Base-by-base conservation (phyloP, 306 rosid species). In the Senna siamea region DNA sequence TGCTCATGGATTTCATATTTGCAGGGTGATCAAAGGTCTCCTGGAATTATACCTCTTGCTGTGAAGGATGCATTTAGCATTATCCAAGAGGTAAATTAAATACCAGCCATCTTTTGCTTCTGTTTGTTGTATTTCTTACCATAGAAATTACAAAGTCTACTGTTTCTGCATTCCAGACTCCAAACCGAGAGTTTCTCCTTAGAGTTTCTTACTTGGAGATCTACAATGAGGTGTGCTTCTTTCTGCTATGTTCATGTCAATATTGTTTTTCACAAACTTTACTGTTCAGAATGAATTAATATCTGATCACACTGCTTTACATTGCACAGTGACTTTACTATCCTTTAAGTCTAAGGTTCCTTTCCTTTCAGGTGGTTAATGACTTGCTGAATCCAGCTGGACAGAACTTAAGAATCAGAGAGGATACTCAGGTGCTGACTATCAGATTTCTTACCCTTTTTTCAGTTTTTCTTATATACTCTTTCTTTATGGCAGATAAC, bases 1-100 rank as follows among this genome's bases (percentile, higher is more conserved):
- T 68, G 73, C 70, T 83, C 75, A 63, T 48, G 64, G 43, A 22
- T 66, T 77, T 69, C 53, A 40, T 84, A 48, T 76, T 83, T 88
- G 71, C 86, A 95, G 99, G 99, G 99, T 77, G 97, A 95, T 87
- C 99, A 95, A 81, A 88, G 97, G 76, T 95, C 99, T 44, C 99
- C 99, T 73, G 99, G 99, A 80, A 90, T 95, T 76, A 95, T 95
- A 83, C 97, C 99, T 52, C 88, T 92, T 78, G 93, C 99, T 9
- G 98, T 95, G 84, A 95, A 95, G 88, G 98, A 95, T 92, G 89
- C 92, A 66, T 95, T 95, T 84, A 85, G 98, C 88, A 92, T 95
- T 79, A 95, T 95, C 86, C 99, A 95, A 85, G 99, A 95, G 99
- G 99, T 95, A 82, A 72, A 58, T 19, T 38, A 59, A 68, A 74